Base-by-base conservation (phyloP, 2,329 filamentous ascomycete genomes). In the Calonectria multiphialidica region DNA sequence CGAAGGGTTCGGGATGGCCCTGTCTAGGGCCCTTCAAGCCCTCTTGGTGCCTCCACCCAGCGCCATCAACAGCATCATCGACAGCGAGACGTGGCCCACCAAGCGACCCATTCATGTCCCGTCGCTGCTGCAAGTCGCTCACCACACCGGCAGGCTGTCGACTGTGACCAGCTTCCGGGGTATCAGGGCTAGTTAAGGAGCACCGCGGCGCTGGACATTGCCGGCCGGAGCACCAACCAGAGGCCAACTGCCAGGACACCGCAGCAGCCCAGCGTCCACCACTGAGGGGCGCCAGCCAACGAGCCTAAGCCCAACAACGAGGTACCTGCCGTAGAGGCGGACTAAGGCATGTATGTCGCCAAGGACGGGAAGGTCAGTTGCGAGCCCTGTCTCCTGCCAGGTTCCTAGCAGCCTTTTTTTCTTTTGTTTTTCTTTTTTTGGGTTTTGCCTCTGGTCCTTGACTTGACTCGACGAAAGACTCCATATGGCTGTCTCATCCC, bases 181-280 rank as follows among this genome's bases (percentile, higher is more conserved):
- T 71, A 71, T 71, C 42, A 67, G 40, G 47, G 57, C 68, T 66
- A 44, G 53, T 62, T 49, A 65, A 63, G 35, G 68, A 70, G 70
- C 65, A 69, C 55, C 67, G 72, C 73, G 50, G 73, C 64, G 71
- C 72, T 78, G 74, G 70, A 67, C 61, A 68, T 75, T 79, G 77
- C 75, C 74, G 70, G 75, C 75, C 74, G 70, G 77, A 59, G 53
- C 30, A 21, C 68, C 25, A 57, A 37, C 55, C 63, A 57, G 47
- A 33, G 40, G 40, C 40, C 57, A 59, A 37, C 68, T 37, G 37
- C 68, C 62, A 71, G 59, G 74, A 65, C 50, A 72, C 59, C 35
- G 63, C 47, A 64, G 62, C 74, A 75, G 62, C 47, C 49, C 61
- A 64, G 71, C 63, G 72, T 72, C 74, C 67, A 68, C 45, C 68